These are phyloP conservation scores for Prunus yedoensis DNA, from an alignment of 331 rosid species.

Conservation along the genomic window DNA sequence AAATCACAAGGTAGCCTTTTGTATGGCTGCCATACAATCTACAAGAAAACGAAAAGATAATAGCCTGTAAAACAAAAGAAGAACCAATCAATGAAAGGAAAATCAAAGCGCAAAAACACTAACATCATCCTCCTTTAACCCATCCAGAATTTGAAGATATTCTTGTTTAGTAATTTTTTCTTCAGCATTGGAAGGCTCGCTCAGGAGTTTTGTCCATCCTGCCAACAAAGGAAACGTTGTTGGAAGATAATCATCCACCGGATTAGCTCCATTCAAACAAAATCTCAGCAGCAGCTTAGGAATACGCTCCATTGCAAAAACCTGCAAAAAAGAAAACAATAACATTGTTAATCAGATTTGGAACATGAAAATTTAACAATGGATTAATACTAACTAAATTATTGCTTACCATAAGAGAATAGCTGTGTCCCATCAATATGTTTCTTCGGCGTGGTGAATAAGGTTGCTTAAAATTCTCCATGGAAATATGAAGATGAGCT, in stretches of 20 bases:
- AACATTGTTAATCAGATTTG: background rate
- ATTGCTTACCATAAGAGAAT: background rate
- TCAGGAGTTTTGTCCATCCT: background rate
- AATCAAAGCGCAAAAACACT: background rate
- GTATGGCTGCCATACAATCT: slow-evolving; percentile 18
- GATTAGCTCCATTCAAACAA: background rate
- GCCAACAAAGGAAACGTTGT: slow-evolving; percentile 1
- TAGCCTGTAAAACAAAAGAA: background rate
- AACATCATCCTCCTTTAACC: background rate
- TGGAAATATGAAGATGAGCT: background rate
- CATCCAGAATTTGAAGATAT: background rate
- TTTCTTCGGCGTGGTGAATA: background rate
- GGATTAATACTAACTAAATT: background rate
- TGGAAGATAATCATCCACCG: slow-evolving; percentile 1
- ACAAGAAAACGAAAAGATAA: background rate
- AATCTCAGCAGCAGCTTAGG: background rate
- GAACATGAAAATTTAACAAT: background rate
- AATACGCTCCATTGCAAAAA: slow-evolving; percentile 7
- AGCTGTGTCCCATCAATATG: background rate
- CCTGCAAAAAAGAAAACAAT: background rate
- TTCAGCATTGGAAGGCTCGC: background rate
- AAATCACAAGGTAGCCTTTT: background rate
- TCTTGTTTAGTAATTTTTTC: background rate
- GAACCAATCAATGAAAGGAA: background rate
- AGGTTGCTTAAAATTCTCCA: background rate